Percentiles rank a stretch among this genome's conserved stretches.
Conservation (phyloP, 768 basidiomycete genomes). For the Hirschioporus abietinus region DNA sequence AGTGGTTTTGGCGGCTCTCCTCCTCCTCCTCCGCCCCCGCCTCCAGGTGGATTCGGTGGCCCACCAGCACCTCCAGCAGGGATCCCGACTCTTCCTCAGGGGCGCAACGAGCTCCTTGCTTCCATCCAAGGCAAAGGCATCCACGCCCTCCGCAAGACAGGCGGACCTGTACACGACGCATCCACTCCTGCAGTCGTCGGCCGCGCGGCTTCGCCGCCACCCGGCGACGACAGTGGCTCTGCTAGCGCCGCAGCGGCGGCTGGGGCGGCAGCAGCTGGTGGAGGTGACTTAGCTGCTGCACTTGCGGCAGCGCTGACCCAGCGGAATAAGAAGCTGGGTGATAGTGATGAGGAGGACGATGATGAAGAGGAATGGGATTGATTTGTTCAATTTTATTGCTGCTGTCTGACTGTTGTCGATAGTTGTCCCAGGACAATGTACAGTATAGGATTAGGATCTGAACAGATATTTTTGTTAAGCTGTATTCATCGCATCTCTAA, state of each 20-base stretch:
- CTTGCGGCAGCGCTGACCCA: conserved; percentile 78
- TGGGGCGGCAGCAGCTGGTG: conserved; percentile 32
- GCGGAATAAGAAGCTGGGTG: conserved; percentile 83
- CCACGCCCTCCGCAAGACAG: conserved; percentile 58
- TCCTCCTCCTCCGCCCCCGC: conserved; percentile 33
- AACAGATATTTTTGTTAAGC: too few relatives aligned
- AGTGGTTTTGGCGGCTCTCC: conserved; percentile 21
- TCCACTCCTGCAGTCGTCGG: conserved; percentile 16
- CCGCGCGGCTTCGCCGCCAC: conserved; percentile 29
- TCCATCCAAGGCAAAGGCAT: conserved; percentile 82
- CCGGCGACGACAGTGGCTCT: conserved; percentile 12
- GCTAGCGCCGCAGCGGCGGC: conserved; percentile 11
- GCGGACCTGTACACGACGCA: conserved; percentile 21
- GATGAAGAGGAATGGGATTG: conserved; percentile 63
- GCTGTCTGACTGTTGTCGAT: too few relatives aligned
- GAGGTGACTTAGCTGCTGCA: conserved; percentile 75
- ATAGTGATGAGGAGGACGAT: conserved; percentile 77
- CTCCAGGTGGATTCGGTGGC: conserved; percentile 21
- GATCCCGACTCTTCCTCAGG: conserved; percentile 51
- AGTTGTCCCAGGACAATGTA: too few relatives aligned
- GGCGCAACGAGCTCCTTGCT: conserved; percentile 61
- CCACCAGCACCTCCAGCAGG: conserved; percentile 20
- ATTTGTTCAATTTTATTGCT: too few relatives aligned
- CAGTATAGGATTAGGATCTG: too few relatives aligned
- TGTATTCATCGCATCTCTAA: too few relatives aligned